Evolutionary conservation across 352 stramenopile species (phyloP), one percentile per base, ranked within the genome.

Genomic region (Phytophthora quininea): DNA sequence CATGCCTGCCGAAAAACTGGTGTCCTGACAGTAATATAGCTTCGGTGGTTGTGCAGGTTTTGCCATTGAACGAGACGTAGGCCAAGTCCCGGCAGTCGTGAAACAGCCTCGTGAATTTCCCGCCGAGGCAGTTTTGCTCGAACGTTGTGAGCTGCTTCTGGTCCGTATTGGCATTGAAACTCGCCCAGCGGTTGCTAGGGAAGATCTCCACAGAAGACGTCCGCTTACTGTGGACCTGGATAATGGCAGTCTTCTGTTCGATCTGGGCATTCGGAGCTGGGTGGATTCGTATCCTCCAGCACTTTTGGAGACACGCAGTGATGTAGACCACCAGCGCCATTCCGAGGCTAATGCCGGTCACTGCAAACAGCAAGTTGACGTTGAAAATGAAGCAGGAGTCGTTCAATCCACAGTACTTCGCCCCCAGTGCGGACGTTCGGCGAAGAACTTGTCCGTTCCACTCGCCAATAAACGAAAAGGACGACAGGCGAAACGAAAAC

Each of bases 51-150:
- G 55, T 45, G 38, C 62, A 66, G 0, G 56, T 29, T 48, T 67
- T 56, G 8, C 51, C 29, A 24, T 46, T 64, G 32, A 64, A 62
- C 30, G 32, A 49, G 4, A 58, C 56, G 55, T 74, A 64, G 0
- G 67, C 56, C 4, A 74, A 70, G 56, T 74, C 67, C 24, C 67
- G 46, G 29, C 61, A 71, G 51, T 74, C 67, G 2, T 67, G 58
- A 46, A 74, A 70, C 4, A 74, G 51, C 4, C 46, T 62, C 5
- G 67, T 67, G 32, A 74, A 71, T 5, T 50, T 30, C 29, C 46
- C 50, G 3, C 67, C 67, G 2, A 71, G 62, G 35, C 67, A 74
- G 24, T 74, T 62, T 31, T 48, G 19, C 42, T 74, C 67, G 8
- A 71, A 74, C 1, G 54, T 58, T 19, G 67, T 74, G 19, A 74